Percentiles rank a stretch among this genome's conserved stretches.
Evolutionary conservation across 106 monocot species (phyloP).

Genomic region (Apostasia ramifera): DNA sequence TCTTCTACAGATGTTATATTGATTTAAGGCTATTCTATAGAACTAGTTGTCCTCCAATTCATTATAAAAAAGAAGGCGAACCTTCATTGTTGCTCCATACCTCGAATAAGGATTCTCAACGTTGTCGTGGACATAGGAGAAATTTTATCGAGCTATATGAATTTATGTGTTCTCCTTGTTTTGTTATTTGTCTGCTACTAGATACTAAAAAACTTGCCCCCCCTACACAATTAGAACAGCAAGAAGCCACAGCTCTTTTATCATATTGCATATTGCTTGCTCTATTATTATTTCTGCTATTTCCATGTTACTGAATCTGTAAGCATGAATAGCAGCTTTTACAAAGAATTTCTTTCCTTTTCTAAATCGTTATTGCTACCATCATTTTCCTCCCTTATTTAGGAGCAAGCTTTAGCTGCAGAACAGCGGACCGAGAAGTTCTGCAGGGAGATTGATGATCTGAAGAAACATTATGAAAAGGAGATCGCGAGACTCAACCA

Average conservation of each 20-base stretch:
- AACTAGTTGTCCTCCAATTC: too few species aligned
- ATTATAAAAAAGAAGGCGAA: too few species aligned
- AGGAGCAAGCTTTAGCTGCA: slow-evolving; percentile 53
- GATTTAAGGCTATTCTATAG: too few species aligned
- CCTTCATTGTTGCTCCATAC: too few species aligned
- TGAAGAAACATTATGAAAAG: slow-evolving; percentile 71
- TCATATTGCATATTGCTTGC: not conserved
- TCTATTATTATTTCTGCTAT: not conserved
- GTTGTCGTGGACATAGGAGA: too few species aligned
- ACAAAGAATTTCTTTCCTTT: not conserved
- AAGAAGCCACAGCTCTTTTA: not conserved
- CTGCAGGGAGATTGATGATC: slow-evolving; percentile 58
- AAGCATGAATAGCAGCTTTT: not conserved
- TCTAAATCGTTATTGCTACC: not conserved
- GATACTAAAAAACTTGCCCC: too few species aligned
- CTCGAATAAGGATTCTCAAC: too few species aligned
- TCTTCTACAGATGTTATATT: too few species aligned
- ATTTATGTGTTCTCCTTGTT: too few species aligned
- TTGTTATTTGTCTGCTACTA: too few species aligned
- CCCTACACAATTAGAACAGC: too few species aligned
- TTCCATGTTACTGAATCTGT: not conserved
- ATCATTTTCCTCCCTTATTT: slow-evolving; percentile 1
- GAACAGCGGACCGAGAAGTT: slow-evolving; percentile 76
- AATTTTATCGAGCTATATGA: too few species aligned
- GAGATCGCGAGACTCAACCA: slow-evolving; percentile 57